phyloP scores from a whole-genome alignment of 129 eudicot genomes.

The Calendula officinalis region DNA sequence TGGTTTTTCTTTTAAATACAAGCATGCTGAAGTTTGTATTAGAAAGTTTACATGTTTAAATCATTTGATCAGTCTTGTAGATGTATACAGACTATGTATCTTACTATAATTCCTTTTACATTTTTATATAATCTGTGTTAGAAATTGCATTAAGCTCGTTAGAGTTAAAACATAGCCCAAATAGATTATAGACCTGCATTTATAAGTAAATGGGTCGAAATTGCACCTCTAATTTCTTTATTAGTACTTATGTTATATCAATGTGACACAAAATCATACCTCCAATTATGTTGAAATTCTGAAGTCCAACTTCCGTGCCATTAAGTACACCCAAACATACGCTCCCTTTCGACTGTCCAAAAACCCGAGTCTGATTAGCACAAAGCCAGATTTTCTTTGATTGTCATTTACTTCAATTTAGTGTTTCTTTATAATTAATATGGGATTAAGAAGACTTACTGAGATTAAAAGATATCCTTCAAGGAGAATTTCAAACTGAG shows the following conservation, averaged over 20 bases:
- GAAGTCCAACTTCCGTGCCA: constrained; percentile 90
- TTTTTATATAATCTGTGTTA: too few relatives aligned
- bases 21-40: too few relatives aligned
- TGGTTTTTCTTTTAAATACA: too few relatives aligned
- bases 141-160: neutral
- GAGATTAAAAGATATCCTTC: constrained; percentile 80
- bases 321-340: constrained; percentile 88
- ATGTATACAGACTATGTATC: too few relatives aligned
- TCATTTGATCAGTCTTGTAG: too few relatives aligned
- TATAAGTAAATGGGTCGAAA: neutral
- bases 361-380: neutral
- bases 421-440: neutral
- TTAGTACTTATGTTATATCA: neutral
- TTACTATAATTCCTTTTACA: too few relatives aligned
- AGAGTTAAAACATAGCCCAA: neutral
- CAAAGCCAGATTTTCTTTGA: neutral
- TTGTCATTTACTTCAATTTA: neutral
- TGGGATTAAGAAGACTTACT: constrained; percentile 42
- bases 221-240: neutral
- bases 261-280: constrained; percentile 38
- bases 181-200: neutral
- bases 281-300: constrained; percentile 78
- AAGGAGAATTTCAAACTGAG: constrained; percentile 74
- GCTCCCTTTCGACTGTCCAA: constrained; percentile 61
- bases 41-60: too few relatives aligned